A percentile compares a stretch with the other conserved stretches of the same genome.
phyloP scores from a whole-genome alignment of 75 land plant genomes.

The Sequoia sempervirens region DNA sequence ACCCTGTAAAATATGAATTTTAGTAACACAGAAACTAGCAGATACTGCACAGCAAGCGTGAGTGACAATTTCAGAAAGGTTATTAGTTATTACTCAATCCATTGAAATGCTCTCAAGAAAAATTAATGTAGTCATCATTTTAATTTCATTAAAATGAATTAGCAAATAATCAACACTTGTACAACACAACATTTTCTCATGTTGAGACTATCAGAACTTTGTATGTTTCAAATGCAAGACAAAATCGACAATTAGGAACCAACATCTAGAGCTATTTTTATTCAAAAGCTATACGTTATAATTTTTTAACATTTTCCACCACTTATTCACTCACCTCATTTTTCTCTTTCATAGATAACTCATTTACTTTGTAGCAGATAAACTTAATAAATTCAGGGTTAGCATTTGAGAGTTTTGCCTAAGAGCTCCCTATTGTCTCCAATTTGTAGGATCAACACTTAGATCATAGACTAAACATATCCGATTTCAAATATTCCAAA shows the following conservation, averaged over 20 bases:
- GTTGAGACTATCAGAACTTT: not conserved
- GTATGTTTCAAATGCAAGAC: not conserved
- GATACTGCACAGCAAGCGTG: not conserved
- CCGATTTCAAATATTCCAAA: not conserved
- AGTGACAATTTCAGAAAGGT: not conserved
- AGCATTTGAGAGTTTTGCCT: no score
- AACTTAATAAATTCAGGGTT: no score
- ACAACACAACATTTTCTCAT: not conserved
- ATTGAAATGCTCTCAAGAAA: not conserved
- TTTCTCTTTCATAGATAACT: no score
- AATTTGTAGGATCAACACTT: no score
- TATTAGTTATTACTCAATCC: not conserved
- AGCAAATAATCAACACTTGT: not conserved
- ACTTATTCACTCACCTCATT: no score
- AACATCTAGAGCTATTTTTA: not conserved
- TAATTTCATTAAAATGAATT: not conserved
- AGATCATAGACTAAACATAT: no score
- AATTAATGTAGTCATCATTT: not conserved
- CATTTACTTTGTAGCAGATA: no score
- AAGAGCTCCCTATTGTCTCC: no score
- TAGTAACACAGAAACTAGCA: not conserved
- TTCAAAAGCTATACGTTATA: not conserved
- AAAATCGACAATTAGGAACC: not conserved
- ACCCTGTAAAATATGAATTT: conserved; percentile 45
- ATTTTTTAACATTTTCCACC: not conserved